Base-by-base conservation (phyloP, 495 filamentous ascomycete genomes). In the Thermothielavioides terrestris region DNA sequence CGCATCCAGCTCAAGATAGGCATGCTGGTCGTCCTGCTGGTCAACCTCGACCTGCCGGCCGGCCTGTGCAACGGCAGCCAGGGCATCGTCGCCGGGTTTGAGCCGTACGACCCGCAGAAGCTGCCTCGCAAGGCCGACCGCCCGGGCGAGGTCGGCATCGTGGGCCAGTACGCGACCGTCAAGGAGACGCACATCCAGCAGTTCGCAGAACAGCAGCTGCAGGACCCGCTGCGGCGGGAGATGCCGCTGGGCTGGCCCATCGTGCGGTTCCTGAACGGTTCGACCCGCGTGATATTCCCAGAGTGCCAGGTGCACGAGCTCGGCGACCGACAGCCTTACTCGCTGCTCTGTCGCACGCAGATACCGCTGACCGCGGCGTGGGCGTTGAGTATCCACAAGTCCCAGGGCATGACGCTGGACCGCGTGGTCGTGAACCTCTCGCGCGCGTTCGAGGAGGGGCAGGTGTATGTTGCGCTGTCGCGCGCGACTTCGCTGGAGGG, bases 301-400 rank as follows among this genome's bases (percentile, higher is more conserved):
- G 59, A 76, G 6, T 79, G 75, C 58, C 65, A 65, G 6, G 50
- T 78, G 8, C 67, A 62, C 30, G 68, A 75, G 25, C 42, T 75
- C 0, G 77, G 78, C 4, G 66, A 75, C 30, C 53, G 60, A 15
- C 18, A 57, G 26, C 71, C 73, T 44, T 77, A 52, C 68, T 86
- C 49, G 69, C 78, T 54, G 80, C 89, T 74, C 69, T 89, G 49
- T 81, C 89, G 53, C 83, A 87, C 66, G 77, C 86, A 90, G 62
- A 67, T 90, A 56, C 86, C 91, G 2, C 74, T 98, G 12, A 89
- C 94, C 22, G 73, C 94, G 0, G 92, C 90, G 1, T 98, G 92
- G 90, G 92, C 91, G 11, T 68, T 98, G 40, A 90, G 83, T 0
- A 94, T 96, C 43, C 91, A 98, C 73, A 95, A 95, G 68, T 85